Percentiles rank a stretch among this genome's conserved stretches.
phyloP scores from a whole-genome alignment of 108 stramenopile species.

The Ochromonas danica region DNA sequence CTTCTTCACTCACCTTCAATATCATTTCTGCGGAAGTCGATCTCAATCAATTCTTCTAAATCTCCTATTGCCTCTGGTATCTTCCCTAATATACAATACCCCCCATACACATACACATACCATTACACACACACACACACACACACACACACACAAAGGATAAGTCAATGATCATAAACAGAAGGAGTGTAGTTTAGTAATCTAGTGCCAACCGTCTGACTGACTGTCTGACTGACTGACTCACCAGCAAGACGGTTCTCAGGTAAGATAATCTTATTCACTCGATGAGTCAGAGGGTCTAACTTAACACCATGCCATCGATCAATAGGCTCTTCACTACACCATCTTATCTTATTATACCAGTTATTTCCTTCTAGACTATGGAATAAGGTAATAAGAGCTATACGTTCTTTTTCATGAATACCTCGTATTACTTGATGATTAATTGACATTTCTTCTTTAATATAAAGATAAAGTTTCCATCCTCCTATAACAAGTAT shows the following conservation, averaged over 20 bases:
- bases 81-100: neutral
- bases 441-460: no score
- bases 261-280: constrained; percentile 5
- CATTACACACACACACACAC: neutral
- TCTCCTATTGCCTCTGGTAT: neutral
- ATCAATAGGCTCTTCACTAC: neutral
- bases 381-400: neutral
- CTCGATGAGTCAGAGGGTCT: neutral
- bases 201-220: neutral
- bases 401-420: neutral
- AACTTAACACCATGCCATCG: constrained; percentile 2
- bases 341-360: constrained; percentile 20
- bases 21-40: neutral
- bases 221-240: neutral
- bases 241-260: neutral
- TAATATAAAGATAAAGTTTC: neutral
- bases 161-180: neutral
- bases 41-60: neutral
- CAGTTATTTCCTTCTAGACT: neutral
- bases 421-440: no score
- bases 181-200: no score
- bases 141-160: neutral
- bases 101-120: neutral
- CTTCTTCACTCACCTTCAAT: neutral
- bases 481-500: neutral